Evolutionary conservation across 805 yeast species (phyloP).

Genomic region (Kodamaea laetipori): DNA sequence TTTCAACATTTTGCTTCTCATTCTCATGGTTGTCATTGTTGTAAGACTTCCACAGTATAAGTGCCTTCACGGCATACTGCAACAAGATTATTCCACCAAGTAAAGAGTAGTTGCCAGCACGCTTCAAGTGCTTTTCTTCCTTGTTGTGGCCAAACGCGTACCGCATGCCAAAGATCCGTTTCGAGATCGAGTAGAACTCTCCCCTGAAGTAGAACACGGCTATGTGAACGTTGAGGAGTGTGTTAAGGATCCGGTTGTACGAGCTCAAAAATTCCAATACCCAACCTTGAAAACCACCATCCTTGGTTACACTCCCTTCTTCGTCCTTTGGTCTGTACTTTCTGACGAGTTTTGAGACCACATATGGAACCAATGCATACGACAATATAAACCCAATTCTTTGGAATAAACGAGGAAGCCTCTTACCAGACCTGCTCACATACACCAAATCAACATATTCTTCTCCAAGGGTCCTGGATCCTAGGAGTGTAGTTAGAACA

Average conservation of each 20-base stretch:
- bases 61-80: conserved; percentile 51
- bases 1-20: conserved; percentile 14
- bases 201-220: conserved; percentile 85
- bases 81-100: conserved; percentile 64
- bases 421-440: conserved; percentile 54
- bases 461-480: conserved; percentile 87
- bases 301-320: conserved; percentile 13
- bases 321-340: conserved; percentile 22
- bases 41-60: conserved; percentile 33
- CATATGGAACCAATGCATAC: conserved; percentile 65
- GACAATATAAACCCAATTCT: conserved; percentile 61
- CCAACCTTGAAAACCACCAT: conserved; percentile 11
- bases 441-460: conserved; percentile 85
- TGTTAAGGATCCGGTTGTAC: conserved; percentile 51
- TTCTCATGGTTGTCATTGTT: conserved; percentile 11
- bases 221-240: conserved; percentile 66
- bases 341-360: conserved; percentile 36
- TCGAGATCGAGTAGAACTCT: conserved; percentile 73
- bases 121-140: conserved; percentile 38
- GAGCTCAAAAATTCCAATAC: conserved; percentile 28
- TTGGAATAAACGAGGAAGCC: conserved; percentile 47
- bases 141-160: conserved; percentile 73
- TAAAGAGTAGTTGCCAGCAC: conserved; percentile 68
- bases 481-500: conserved; percentile 71
- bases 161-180: conserved; percentile 75